These are phyloP conservation scores for Fonsecaea pugnacius DNA, from an alignment of 2,329 filamentous ascomycete species.

Conservation along the genomic window DNA sequence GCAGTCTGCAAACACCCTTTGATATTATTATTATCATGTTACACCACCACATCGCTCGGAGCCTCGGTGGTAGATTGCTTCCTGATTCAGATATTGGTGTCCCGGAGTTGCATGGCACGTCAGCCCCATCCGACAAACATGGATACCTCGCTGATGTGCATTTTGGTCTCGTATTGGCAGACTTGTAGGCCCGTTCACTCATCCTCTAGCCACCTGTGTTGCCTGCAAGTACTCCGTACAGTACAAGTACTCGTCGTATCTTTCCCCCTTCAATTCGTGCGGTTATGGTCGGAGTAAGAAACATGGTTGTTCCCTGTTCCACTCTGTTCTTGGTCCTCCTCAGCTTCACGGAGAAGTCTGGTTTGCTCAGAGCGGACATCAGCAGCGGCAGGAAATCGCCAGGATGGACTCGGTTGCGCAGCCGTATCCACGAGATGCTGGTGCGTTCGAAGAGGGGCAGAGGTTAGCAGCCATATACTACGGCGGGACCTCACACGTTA, in stretches of 20 bases:
- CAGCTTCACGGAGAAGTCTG: conserved; percentile 10
- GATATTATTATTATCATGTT: too few species aligned
- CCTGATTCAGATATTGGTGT: neutral
- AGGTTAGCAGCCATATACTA: neutral
- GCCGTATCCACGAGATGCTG: conserved; percentile 11
- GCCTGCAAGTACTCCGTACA: too few species aligned
- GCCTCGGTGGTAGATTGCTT: neutral
- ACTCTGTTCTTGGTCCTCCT: conserved; percentile 1
- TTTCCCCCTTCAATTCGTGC: neutral
- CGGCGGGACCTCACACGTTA: conserved; percentile 6
- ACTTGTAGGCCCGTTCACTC: neutral
- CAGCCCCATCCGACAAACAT: neutral
- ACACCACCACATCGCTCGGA: neutral
- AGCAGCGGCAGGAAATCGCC: neutral
- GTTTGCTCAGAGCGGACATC: neutral
- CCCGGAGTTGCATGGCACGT: neutral
- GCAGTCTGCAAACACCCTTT: neutral
- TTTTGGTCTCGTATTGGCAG: neutral
- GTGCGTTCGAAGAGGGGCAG: neutral
- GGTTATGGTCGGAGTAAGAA: conserved; percentile 2
- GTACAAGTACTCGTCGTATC: too few species aligned
- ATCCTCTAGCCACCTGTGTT: neutral
- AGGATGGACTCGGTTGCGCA: conserved; percentile 1
- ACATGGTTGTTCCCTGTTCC: neutral
- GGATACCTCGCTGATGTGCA: neutral